Evolutionary conservation across 1,284 basidiomycete genomes (phyloP), one percentile per base, ranked within the genome.

Genomic region (Ganoderma resinaceum): DNA sequence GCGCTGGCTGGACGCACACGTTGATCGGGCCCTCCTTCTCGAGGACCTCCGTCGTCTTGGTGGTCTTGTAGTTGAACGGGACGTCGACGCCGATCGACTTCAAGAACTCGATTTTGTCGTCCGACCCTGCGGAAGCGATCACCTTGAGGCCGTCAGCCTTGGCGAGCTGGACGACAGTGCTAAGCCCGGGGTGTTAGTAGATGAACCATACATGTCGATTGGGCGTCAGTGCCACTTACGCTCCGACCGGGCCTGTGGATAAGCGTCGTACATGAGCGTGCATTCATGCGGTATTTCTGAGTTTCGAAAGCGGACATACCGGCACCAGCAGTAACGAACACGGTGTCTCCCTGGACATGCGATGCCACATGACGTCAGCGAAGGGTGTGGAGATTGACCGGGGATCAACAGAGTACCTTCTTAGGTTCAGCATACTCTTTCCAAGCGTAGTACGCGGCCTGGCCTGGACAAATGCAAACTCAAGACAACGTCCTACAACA

Each of bases 61-160:
- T 79, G 0, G 81, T 86, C 80, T 93, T 94, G 81, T 94, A 94
- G 79, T 94, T 92, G 80, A 94, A 87, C 0, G 85, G 88, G 12
- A 88, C 84, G 75, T 94, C 91, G 9, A 87, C 88, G 0, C 91
- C 91, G 55, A 92, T 78, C 42, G 84, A 77, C 72, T 86, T 86
- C 74, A 92, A 83, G 77, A 86, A 90, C 12, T 81, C 77, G 62
- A 90, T 87, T 78, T 94, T 95, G 60, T 90, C 89, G 7, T 88
- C 84, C 0, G 89, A 87, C 0, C 92, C 92, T 0, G 91, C 91
- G 1, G 92, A 91, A 0, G 86, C 91, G 70, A 94, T 89, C 63
- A 94, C 91, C 70, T 89, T 90, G 37, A 89, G 78, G 0, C 89
- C 91, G 11, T 86, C 84, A 6, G 81, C 78, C 70, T 91, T 92